These are phyloP conservation scores for Alternaria solani DNA, from an alignment of 2,329 filamentous ascomycete genomes.

Conservation along the genomic window DNA sequence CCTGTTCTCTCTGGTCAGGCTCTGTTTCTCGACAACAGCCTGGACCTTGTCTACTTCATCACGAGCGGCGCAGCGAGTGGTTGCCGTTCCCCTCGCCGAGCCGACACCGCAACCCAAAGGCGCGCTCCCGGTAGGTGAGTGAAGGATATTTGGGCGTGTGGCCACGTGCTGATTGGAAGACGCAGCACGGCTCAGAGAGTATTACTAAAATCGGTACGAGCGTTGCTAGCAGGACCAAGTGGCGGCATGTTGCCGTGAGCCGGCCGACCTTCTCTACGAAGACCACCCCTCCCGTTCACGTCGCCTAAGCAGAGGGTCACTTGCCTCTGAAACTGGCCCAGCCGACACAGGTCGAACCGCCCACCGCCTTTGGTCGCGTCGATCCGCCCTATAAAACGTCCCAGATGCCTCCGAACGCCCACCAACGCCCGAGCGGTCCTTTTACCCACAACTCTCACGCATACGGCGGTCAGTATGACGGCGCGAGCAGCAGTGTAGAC, in stretches of 20 bases:
- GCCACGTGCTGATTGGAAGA: slow-evolving; percentile 3
- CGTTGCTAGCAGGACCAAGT: slow-evolving; percentile 20
- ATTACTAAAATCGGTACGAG: slow-evolving; percentile 16
- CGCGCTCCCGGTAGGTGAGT: slow-evolving; percentile 17
- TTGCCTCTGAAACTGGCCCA: background rate
- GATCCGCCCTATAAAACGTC: background rate
- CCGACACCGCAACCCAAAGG: slow-evolving; percentile 25
- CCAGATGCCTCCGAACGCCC: slow-evolving; percentile 26
- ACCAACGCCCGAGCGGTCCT: slow-evolving; percentile 12
- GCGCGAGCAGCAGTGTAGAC: slow-evolving; percentile 18
- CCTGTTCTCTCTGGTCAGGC: background rate
- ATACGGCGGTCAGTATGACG: slow-evolving; percentile 24
- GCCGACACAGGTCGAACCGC: background rate
- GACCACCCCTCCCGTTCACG: slow-evolving; percentile 15
- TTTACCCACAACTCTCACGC: slow-evolving; percentile 28
- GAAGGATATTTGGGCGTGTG: background rate
- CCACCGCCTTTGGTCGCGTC: slow-evolving; percentile 10
- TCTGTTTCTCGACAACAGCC: background rate
- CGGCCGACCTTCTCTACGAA: slow-evolving; percentile 21
- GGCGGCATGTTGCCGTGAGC: slow-evolving; percentile 43
- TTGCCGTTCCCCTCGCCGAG: slow-evolving; percentile 14
- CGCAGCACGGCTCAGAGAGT: background rate
- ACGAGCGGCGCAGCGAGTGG: slow-evolving; percentile 9
- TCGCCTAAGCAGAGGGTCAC: slow-evolving; percentile 5
- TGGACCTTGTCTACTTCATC: background rate